Base-by-base conservation (phyloP, 2,329 filamentous ascomycete species). In the Fusarium sp. region DNA sequence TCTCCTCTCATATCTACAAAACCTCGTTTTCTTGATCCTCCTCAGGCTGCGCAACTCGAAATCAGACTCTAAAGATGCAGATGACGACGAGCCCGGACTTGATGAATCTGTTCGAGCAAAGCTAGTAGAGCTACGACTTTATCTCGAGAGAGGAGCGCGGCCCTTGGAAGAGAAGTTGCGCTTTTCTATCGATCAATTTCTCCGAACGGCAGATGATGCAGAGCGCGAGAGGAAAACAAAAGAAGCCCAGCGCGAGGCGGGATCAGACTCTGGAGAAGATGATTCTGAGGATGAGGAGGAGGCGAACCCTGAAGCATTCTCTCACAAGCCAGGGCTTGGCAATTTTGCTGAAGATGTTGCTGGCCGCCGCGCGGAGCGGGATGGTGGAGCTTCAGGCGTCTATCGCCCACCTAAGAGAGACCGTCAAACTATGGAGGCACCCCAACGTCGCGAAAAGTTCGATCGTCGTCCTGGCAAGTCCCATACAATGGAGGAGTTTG, bases 181-280 rank as follows among this genome's bases (percentile, higher is more conserved):
- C 66, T 99, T 97, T 77, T 93, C 97, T 73, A 92, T 99, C 70
- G 94, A 98, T 76, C 95, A 96, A 72, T 93, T 97, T 23, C 82
- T 99, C 17, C 90, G 92, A 62, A 91, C 92, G 0, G 93, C 93
- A 32, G 91, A 96, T 59, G 89, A 94, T 66, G 83, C 86, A 4
- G 84, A 88, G 61, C 80, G 76, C 70, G 45, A 77, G 70, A 75
- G 75, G 4, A 77, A 78, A 39, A 71, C 73, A 3, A 75, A 74
- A 9, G 70, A 67, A 25, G 58, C 67, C 6, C 54, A 25, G 68
- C 68, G 51, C 35, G 77, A 69, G 55, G 67, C 52, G 25, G 65
- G 50, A 6, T 67, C 65, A 1, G 66, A 68, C 9, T 67, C 66
- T 1, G 73, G 63, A 4, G 72, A 70, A 29, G 72, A 72, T 6